Base-by-base conservation (phyloP, 495 filamentous ascomycete genomes). In the Penicillium paxilli region DNA sequence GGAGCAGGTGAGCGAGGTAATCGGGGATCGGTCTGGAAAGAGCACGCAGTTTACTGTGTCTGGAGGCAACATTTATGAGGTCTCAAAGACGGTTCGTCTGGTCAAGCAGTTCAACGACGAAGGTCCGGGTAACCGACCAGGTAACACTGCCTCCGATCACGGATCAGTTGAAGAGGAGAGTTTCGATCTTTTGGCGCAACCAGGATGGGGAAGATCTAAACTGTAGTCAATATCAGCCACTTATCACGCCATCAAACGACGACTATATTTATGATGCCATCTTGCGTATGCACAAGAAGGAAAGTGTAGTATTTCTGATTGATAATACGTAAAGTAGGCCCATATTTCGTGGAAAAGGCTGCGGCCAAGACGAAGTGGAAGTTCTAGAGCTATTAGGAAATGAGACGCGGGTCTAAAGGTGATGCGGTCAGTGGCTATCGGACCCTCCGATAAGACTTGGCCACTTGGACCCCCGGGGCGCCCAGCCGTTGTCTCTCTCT, bases 21-120 rank as follows among this genome's bases (percentile, higher is more conserved):
- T 78, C 37, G 75, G 75, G 2, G 72, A 78, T 55, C 61, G 56
- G 41, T 61, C 57, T 12, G 66, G 68, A 17, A 47, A 57, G n/a
- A 70, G 65, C 7, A 52, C 49, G n/a, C 60, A 71, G 44, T 75
- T 64, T 47, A 51, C 51, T 7, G 66, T 76, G 11, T 46, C 61
- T 10, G 78, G 78, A 9, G 82, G 81, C 0, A 81, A 73, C 26
- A 74, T 89, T 10, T 50, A 86, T 45, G 87, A 90, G 68, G 79
- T 87, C 2, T 74, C 77, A 22, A 77, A 84, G 68, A 77, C 69
- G 9, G 76, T 80, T 35, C 71, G 85, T 30, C 63, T 64, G 12
- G 85, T 88, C 8, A 65, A 61, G 50, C 64, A 68, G 23, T 79
- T 78, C 33, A 79, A 81, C 55, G 84, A 88, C 66, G 79, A 82